Evolutionary conservation across 164 flowering plant species (phyloP).

Genomic region (Magnolia changhungtana): DNA sequence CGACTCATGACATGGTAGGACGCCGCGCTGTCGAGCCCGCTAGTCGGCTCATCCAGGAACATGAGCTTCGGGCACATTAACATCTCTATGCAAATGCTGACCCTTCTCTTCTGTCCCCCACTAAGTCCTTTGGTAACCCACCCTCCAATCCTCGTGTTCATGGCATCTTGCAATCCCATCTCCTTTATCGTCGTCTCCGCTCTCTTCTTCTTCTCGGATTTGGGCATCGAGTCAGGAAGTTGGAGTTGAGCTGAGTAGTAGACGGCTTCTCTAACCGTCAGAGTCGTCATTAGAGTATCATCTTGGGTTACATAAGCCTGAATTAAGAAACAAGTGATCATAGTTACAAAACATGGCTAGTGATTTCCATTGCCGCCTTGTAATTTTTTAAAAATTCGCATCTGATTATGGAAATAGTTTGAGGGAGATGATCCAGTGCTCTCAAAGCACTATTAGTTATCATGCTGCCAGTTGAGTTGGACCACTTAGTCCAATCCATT

Average conservation of each 20-base stretch:
- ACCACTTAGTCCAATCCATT: too few relatives aligned
- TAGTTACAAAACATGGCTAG: neutral
- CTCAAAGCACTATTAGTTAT: too few relatives aligned
- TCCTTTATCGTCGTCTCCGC: constrained; percentile 49
- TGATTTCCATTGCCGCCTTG: too few relatives aligned
- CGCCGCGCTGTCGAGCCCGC: constrained; percentile 70
- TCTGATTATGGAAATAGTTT: too few relatives aligned
- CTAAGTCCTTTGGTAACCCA: constrained; percentile 51
- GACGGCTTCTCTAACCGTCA: constrained; percentile 57
- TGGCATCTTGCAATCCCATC: constrained; percentile 55
- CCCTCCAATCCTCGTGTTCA: constrained; percentile 54
- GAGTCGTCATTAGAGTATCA: constrained; percentile 39
- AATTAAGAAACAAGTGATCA: neutral
- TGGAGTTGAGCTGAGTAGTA: constrained; percentile 63
- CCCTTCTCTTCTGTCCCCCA: constrained; percentile 58
- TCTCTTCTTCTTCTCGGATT: constrained; percentile 34
- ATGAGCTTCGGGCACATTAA: constrained; percentile 48
- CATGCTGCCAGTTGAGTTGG: too few relatives aligned
- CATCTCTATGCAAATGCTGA: constrained; percentile 59
- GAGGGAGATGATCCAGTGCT: too few relatives aligned
- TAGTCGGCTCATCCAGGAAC: constrained; percentile 72
- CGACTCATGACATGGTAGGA: constrained; percentile 47
- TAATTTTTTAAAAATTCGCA: too few relatives aligned
- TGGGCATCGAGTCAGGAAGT: constrained; percentile 45
- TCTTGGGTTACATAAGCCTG: constrained; percentile 72